Percentiles rank a stretch among this genome's conserved stretches.
These are phyloP conservation scores for Trichocladium antarcticum DNA, from an alignment of 495 filamentous ascomycete species.

Conservation along the genomic window DNA sequence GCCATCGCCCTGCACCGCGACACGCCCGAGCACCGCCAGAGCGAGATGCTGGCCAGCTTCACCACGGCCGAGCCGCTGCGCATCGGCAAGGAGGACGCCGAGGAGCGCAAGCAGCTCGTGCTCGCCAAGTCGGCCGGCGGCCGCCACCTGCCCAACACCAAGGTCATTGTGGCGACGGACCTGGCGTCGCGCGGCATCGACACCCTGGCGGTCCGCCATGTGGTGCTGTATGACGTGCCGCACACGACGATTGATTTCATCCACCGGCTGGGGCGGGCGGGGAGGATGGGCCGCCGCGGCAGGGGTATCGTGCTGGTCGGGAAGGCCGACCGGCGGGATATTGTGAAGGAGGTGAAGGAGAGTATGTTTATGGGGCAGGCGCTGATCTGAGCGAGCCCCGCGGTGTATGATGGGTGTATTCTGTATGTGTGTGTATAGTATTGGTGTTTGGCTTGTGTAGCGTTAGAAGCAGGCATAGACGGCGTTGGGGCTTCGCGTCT, in stretches of 20 bases:
- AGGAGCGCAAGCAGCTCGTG: conserved; percentile 4
- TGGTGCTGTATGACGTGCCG: conserved; percentile 89
- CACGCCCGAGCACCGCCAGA: conserved; percentile 56
- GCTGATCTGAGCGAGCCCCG: conserved; percentile 47
- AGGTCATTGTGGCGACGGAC: conserved; percentile 90
- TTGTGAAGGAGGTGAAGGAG: conserved; percentile 85
- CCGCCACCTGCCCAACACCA: conserved; percentile 49
- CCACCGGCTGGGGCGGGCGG: conserved; percentile 81
- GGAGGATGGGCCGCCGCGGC: conserved; percentile 84
- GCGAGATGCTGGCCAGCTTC: conserved; percentile 65
- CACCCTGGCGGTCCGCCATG: conserved; percentile 80
- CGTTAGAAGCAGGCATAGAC: neutral
- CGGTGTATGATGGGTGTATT: conserved; percentile 2
- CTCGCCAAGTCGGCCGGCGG: conserved; percentile 8
- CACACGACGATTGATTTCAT: conserved; percentile 96
- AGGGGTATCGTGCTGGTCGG: conserved; percentile 83
- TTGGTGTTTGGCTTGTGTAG: neutral
- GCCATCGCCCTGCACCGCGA: conserved; percentile 74
- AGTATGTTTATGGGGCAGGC: conserved; percentile 89
- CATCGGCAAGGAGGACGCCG: conserved; percentile 14
- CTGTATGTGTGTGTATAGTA: neutral
- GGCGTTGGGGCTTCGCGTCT: neutral
- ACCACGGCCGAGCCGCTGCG: conserved; percentile 45
- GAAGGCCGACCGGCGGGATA: conserved; percentile 75
- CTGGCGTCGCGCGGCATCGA: conserved; percentile 88